Base-by-base conservation (phyloP, 2,329 filamentous ascomycete genomes). In the Tolypocladium pustulatum region DNA sequence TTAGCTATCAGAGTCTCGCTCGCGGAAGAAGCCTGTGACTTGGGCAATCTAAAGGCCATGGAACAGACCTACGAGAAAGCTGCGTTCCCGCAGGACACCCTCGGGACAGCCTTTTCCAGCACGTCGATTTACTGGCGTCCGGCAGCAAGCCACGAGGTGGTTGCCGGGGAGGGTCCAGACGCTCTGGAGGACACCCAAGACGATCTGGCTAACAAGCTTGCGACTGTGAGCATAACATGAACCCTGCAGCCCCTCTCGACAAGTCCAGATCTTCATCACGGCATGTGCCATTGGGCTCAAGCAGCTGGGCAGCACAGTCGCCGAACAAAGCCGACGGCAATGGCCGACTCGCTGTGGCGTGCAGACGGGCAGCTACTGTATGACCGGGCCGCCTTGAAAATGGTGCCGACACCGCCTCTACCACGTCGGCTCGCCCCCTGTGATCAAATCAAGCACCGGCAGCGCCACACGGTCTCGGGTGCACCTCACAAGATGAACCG, bases 61-160 rank as follows among this genome's bases (percentile, higher is more conserved):
- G 52, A 66, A 4, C 22, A 57, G 2, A 58, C 32, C 6, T 65
- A 65, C 34, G n/a, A 40, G 3, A 60, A 56, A 13, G 59, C 54
- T 20, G 8, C 55, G 7, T 66, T 67, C 38, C 65, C 65, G 1
- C 57, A 61, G 30, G 60, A 63, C 9, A 10, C 32, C 2, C 22
- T 34, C 8, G 60, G 59, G 27, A 62, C 56, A 2, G 57, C 60
- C 3, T 67, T 67, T 51, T 63, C 60, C 8, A 62, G 60, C 38
- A 67, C 65, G 1, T 62, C 58, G 22, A 54, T 67, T 2, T 67
- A 66, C 43, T 66, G 61, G 59, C 41, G 61, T 9, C 54, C n/a
- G 0, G 32, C 46, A 34, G 20, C 49, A 12, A 15, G 30, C 30
- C 30, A 8, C 4, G 30, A 52, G 12, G 30, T 9, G 20, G 20